Base-by-base conservation (phyloP, 169 alveolate species). In the Plasmodium malariae region DNA sequence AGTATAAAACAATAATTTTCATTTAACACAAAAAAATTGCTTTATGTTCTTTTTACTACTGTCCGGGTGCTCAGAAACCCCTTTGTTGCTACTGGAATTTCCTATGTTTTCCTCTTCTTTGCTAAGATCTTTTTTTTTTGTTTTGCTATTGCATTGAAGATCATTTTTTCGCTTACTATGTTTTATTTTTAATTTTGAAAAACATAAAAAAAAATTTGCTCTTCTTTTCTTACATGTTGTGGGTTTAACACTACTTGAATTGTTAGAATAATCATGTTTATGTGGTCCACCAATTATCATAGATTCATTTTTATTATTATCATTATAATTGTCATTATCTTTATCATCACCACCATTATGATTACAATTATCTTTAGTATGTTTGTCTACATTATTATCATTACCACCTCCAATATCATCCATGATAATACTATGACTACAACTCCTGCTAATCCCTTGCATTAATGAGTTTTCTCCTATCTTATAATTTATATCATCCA, bases 151-250 rank as follows among this genome's bases (percentile, higher is more conserved):
- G 12, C 55, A 34, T 14, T 21, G 26, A 49, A 51, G 32, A 43
- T 55, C 63, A 69, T 43, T 57, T 55, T 73, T 73, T 73, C 83
- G 40, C 34, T 70, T 70, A 70, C n/a, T 45, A 26, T 36, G 48
- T 48, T 62, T 73, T 73, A 55, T 73, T 73, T 73, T 73, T 3
- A 73, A 24, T 45, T 73, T 73, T 36, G 34, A 55, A 73, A 73
- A 73, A 57, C 45, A 9, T 7, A 57, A 73, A 73, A 73, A 73
- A 57, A 62, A 73, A 73, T 73, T 36, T 17, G 37, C 28, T 36
- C 3, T 73, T 62, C 48, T 73, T 45, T 73, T 73, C 21, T 73
- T 73, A 28, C 57, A 32, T 34, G 24, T 45, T 17, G 48, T 14
- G 51, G 21, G 28, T 11, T 67, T n/a, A 6, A 30, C 57, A 55